phyloP scores from a whole-genome alignment of 306 rosid genomes.

The Astragalus glycyphyllos region DNA sequence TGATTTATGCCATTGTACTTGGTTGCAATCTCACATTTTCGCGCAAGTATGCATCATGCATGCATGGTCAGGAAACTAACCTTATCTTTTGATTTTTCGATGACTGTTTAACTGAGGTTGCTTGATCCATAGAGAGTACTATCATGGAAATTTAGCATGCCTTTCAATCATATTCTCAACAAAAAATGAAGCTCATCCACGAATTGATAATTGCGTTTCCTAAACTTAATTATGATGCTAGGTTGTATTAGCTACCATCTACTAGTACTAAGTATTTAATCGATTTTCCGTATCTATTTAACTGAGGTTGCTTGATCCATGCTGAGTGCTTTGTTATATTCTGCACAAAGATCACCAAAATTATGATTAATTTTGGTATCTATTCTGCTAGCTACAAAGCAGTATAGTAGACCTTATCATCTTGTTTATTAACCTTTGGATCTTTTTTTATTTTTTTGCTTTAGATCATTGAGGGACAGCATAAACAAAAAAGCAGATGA shows the following conservation, averaged over 20 bases:
- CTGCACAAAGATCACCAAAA: too few relatives aligned
- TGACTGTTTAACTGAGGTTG: background rate
- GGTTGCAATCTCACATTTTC: background rate
- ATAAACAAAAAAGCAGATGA: background rate
- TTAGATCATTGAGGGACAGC: background rate
- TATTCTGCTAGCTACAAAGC: constrained; percentile 1
- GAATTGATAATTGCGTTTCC: background rate
- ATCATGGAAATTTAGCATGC: constrained; percentile 10
- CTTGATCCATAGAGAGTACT: background rate
- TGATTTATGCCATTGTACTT: constrained; percentile 36
- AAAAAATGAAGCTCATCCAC: constrained; percentile 25
- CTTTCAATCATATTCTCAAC: constrained; percentile 16
- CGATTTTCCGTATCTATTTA: too few relatives aligned
- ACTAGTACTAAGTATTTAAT: background rate
- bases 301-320: too few relatives aligned
- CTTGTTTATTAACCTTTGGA: background rate
- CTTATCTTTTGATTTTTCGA: background rate
- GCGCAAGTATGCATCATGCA: constrained; percentile 40
- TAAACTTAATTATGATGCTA: background rate
- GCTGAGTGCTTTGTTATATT: too few relatives aligned
- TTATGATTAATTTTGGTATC: background rate
- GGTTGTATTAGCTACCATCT: background rate
- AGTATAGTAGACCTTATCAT: background rate
- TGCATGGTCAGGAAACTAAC: constrained; percentile 10
- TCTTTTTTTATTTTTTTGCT: too few relatives aligned